A percentile compares a stretch with the other conserved stretches of the same genome.
Conservation (phyloP, 75 land plant genomes). For the Isoetes taiwanensis region DNA sequence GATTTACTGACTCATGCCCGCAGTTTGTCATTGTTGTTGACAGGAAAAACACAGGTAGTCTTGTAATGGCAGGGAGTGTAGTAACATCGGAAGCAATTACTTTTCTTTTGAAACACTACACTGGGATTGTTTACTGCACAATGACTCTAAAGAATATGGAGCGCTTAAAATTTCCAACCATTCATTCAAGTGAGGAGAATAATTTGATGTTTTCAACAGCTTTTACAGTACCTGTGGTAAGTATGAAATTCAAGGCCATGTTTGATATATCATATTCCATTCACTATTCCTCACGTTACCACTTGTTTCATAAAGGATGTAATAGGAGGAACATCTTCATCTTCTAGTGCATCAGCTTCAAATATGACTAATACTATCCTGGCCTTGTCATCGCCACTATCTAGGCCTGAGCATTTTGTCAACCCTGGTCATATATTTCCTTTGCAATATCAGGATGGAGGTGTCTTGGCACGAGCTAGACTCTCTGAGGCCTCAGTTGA, state of each 20-base stretch:
- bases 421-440: constrained; percentile 3
- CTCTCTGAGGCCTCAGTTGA: background rate
- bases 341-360: background rate
- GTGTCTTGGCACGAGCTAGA: background rate
- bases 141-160: background rate
- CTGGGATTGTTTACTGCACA: background rate
- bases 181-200: background rate
- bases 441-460: background rate
- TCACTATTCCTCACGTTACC: background rate
- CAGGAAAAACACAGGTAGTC: background rate
- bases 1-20: too few species aligned
- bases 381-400: background rate
- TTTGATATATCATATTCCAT: background rate
- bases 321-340: background rate
- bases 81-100: background rate
- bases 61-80: background rate
- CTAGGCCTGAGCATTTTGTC: background rate
- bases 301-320: background rate
- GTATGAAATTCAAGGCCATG: background rate
- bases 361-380: background rate
- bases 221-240: background rate
- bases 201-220: background rate
- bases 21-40: background rate
- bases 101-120: background rate
- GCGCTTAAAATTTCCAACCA: background rate